Conservation (phyloP, 2,329 filamentous ascomycete species). For the Saccharata proteae region DNA sequence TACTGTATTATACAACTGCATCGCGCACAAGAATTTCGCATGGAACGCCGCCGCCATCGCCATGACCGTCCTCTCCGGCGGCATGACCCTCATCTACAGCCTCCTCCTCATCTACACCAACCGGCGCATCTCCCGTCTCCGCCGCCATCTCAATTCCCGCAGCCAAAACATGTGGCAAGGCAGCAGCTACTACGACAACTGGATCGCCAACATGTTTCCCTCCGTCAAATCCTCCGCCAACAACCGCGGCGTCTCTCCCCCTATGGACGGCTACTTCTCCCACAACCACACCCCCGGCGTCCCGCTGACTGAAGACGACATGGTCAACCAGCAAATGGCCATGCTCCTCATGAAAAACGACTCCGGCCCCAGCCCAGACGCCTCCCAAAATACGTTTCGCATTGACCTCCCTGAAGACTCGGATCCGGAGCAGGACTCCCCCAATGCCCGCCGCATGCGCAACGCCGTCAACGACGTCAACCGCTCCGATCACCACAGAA, state of each 20-base stretch:
- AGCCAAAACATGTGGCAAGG: constrained; percentile 21
- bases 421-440: too few relatives aligned
- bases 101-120: constrained; percentile 31
- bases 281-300: constrained; percentile 11
- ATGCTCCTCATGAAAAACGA: constrained; percentile 30
- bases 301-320: constrained; percentile 34
- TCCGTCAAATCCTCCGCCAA: constrained; percentile 12
- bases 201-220: constrained; percentile 35
- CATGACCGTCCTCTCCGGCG: constrained; percentile 27
- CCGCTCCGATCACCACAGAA: too few relatives aligned
- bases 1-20: constrained; percentile 36
- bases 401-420: constrained; percentile 26
- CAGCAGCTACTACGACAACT: constrained; percentile 31
- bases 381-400: constrained; percentile 29
- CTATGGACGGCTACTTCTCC: constrained; percentile 2
- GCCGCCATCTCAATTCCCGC: constrained; percentile 11
- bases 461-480: too few relatives aligned
- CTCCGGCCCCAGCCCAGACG: constrained; percentile 19
- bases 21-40: constrained; percentile 26
- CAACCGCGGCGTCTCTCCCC: constrained; percentile 4
- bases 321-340: constrained; percentile 39
- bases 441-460: too few relatives aligned
- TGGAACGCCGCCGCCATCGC: constrained; percentile 34
- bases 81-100: constrained; percentile 29
- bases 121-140: constrained; percentile 25